Evolutionary conservation across 495 filamentous ascomycete genomes (phyloP).

Genomic region (Xanthoparmelia taractica): DNA sequence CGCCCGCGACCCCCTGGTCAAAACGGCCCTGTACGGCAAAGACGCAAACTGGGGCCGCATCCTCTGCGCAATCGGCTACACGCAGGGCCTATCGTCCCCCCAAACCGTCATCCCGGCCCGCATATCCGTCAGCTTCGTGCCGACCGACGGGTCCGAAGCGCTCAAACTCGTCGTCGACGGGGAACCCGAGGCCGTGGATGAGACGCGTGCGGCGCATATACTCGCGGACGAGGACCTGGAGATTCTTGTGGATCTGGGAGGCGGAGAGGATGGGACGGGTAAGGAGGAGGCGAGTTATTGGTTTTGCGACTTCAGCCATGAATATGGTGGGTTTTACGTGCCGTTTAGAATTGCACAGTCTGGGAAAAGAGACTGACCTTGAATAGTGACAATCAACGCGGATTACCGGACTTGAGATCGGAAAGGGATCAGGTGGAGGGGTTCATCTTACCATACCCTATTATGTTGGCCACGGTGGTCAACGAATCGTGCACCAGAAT

Average conservation of each 20-base stretch:
- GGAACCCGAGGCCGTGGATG: conserved; percentile 85
- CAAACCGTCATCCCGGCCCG: conserved; percentile 67
- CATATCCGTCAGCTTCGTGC: conserved; percentile 88
- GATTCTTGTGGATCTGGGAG: conserved; percentile 61
- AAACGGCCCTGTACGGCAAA: conserved; percentile 92
- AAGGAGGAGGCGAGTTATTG: conserved; percentile 75
- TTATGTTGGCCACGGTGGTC: too few relatives aligned
- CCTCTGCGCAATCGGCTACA: conserved; percentile 88
- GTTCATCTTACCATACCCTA: too few relatives aligned
- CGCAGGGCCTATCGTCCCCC: conserved; percentile 53
- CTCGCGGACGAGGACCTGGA: conserved; percentile 80
- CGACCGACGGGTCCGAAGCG: conserved; percentile 69
- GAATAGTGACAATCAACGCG: conserved; percentile 68
- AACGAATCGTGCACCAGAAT: not conserved
- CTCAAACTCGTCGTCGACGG: conserved; percentile 82
- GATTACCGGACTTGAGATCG: conserved; percentile 59
- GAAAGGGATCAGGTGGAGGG: not conserved
- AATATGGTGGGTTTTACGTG: conserved; percentile 58
- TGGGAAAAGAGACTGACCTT: conserved; percentile 1
- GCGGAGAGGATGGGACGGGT: conserved; percentile 46
- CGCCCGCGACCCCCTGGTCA: conserved; percentile 89
- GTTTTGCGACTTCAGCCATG: conserved; percentile 98
- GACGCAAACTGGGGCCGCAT: conserved; percentile 99
- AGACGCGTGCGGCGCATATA: conserved; percentile 68
- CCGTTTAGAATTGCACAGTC: conserved; percentile 15